Conservation (phyloP, 2,329 filamentous ascomycete genomes). For the Pyricularia sp. region DNA sequence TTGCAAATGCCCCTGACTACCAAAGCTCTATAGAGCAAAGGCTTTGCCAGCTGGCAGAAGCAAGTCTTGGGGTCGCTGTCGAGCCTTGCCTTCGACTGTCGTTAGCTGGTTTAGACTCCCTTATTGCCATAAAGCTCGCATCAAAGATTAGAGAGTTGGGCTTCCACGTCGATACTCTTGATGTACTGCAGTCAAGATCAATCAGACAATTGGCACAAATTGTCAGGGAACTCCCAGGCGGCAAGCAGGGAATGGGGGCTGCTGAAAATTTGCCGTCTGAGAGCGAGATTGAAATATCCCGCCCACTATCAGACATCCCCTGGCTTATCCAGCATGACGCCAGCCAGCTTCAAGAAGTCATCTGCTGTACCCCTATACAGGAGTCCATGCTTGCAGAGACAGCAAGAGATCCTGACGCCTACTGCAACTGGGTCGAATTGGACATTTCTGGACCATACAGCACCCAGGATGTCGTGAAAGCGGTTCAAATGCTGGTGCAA, state of each 20-base stretch:
- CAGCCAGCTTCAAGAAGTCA: slow-evolving; percentile 3
- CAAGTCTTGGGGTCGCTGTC: slow-evolving; percentile 15
- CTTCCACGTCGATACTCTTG: slow-evolving; percentile 40
- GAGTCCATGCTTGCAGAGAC: slow-evolving; percentile 72
- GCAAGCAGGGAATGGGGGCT: too few relatives aligned
- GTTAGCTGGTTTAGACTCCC: slow-evolving; percentile 25
- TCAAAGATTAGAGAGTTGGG: slow-evolving; percentile 47
- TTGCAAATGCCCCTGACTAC: background rate
- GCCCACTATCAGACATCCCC: slow-evolving; percentile 4
- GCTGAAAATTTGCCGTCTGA: background rate
- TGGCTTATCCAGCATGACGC: slow-evolving; percentile 5
- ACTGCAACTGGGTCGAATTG: slow-evolving; percentile 68
- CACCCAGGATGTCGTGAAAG: slow-evolving; percentile 27
- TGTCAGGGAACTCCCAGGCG: slow-evolving; percentile 1
- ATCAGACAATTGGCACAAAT: slow-evolving; percentile 15
- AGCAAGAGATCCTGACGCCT: slow-evolving; percentile 40
- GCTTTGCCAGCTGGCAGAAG: slow-evolving; percentile 18
- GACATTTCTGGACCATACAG: slow-evolving; percentile 29
- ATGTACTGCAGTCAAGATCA: slow-evolving; percentile 45
- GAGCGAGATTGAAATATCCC: background rate
- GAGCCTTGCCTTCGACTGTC: slow-evolving; percentile 17
- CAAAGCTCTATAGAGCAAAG: slow-evolving; percentile 16
- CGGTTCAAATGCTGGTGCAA: slow-evolving; percentile 35
- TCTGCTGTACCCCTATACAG: slow-evolving; percentile 60
- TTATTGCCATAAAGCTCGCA: slow-evolving; percentile 37